Evolutionary conservation across 164 flowering plant genomes (phyloP).

Genomic region (Stephania yunnanensis): DNA sequence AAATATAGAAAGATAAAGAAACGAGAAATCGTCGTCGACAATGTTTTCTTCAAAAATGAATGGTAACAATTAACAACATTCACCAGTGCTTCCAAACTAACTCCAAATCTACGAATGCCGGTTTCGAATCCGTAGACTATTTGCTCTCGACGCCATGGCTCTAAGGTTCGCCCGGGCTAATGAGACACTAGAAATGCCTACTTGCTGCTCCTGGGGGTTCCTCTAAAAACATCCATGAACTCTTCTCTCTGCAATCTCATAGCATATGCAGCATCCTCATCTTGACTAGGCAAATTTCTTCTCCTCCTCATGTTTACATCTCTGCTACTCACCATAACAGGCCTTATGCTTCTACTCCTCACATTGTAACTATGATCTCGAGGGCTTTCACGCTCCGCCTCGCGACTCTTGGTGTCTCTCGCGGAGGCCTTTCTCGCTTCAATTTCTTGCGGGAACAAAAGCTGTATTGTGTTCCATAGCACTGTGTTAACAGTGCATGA

Average conservation of each 20-base stretch:
- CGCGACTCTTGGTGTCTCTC: slow-evolving; percentile 20
- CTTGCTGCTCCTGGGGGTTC: not conserved
- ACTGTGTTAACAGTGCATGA: slow-evolving; percentile 85
- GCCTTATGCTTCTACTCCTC: slow-evolving; percentile 1
- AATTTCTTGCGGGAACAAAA: slow-evolving; percentile 74
- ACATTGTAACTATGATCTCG: not conserved
- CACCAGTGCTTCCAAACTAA: too few species aligned
- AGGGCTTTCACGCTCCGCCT: slow-evolving; percentile 22
- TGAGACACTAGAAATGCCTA: not conserved
- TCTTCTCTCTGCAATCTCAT: slow-evolving; percentile 12
- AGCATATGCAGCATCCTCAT: slow-evolving; percentile 85
- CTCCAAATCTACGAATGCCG: not conserved
- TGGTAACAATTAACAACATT: too few species aligned
- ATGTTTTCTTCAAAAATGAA: too few species aligned
- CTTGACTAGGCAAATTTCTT: slow-evolving; percentile 37
- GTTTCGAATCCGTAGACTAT: slow-evolving; percentile 26
- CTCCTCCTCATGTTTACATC: slow-evolving; percentile 19
- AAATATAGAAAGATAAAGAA: too few species aligned
- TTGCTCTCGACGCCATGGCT: slow-evolving; percentile 82
- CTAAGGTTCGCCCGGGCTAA: slow-evolving; percentile 43
- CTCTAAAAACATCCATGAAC: slow-evolving; percentile 3
- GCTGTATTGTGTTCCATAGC: slow-evolving; percentile 28
- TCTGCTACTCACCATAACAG: not conserved
- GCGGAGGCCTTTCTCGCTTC: slow-evolving; percentile 49
- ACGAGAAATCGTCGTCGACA: too few species aligned